Evolutionary conservation across 768 basidiomycete genomes (phyloP).

Genomic region (Suillus fuscotomentosus): DNA sequence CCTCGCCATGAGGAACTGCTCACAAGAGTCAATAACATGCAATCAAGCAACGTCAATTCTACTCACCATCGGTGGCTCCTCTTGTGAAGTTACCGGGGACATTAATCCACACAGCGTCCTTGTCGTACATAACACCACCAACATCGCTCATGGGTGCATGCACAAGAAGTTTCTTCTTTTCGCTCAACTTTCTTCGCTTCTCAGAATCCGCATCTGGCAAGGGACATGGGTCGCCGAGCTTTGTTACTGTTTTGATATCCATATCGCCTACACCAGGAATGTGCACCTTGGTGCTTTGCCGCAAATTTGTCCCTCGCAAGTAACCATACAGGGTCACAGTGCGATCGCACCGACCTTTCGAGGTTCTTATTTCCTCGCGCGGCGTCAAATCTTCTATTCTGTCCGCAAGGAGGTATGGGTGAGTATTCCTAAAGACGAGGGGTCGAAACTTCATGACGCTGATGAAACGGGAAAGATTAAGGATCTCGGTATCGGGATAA

Average conservation of each 20-base stretch:
- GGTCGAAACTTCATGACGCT: slow-evolving; percentile 99
- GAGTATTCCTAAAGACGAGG: slow-evolving; percentile 90
- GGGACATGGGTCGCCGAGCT: slow-evolving; percentile 93
- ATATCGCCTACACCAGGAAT: slow-evolving; percentile 95
- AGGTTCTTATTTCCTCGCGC: slow-evolving; percentile 72
- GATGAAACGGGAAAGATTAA: slow-evolving; percentile 95
- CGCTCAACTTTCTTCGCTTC: slow-evolving; percentile 87
- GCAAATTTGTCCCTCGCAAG: slow-evolving; percentile 84
- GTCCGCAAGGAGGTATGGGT: slow-evolving; percentile 94
- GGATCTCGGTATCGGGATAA: slow-evolving; percentile 94
- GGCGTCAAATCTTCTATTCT: slow-evolving; percentile 94
- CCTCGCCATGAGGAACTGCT: slow-evolving; percentile 82
- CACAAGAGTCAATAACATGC: background rate
- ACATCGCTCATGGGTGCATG: slow-evolving; percentile 99
- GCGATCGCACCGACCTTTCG: slow-evolving; percentile 90
- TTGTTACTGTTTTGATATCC: slow-evolving; percentile 66
- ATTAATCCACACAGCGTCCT: slow-evolving; percentile 97
- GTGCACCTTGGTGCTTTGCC: slow-evolving; percentile 77
- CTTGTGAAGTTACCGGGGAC: slow-evolving; percentile 93
- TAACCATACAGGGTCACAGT: slow-evolving; percentile 94
- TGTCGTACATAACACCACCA: slow-evolving; percentile 95
- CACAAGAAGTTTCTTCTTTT: slow-evolving; percentile 88
- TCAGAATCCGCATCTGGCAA: slow-evolving; percentile 89
- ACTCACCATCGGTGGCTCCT: slow-evolving; percentile 63
- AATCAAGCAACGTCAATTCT: background rate